Percentiles rank a stretch among this genome's conserved stretches.
phyloP scores from a whole-genome alignment of 129 eudicot species.

The Chrysanthemum seticuspe region DNA sequence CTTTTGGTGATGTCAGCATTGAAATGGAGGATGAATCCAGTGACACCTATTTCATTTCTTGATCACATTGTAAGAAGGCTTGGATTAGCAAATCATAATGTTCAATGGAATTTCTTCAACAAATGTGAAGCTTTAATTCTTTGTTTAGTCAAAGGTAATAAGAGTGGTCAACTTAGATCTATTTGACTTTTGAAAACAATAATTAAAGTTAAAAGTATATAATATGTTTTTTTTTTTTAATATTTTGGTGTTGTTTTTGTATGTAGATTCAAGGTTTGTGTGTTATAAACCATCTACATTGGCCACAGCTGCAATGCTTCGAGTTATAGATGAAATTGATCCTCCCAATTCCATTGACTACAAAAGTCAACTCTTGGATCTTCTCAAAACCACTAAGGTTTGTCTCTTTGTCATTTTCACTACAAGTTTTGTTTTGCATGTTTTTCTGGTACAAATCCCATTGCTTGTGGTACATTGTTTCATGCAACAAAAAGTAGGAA shows the following conservation, averaged over 20 bases:
- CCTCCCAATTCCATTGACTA: conserved; percentile 53
- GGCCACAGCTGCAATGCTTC: conserved; percentile 84
- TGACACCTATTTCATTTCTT: conserved; percentile 85
- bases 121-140: conserved; percentile 63
- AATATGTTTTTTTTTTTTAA: background rate
- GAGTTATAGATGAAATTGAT: conserved; percentile 59
- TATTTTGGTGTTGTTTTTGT: conserved; percentile 20
- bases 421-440: conserved; percentile 15
- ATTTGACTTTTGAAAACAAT: conserved; percentile 5
- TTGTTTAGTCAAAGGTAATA: conserved; percentile 55
- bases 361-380: conserved; percentile 68
- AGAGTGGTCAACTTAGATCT: conserved; percentile 27
- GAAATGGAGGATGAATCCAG: conserved; percentile 93
- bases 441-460: conserved; percentile 10
- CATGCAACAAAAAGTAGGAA: conserved; percentile 19
- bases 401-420: conserved; percentile 30
- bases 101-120: conserved; percentile 67
- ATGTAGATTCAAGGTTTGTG: conserved; percentile 60
- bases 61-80: conserved; percentile 90
- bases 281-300: conserved; percentile 61
- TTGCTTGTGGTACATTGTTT: conserved; percentile 26
- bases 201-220: conserved; percentile 4
- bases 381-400: conserved; percentile 71
- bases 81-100: conserved; percentile 46
- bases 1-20: conserved; percentile 74